Percentiles rank a stretch among this genome's conserved stretches.
These are phyloP conservation scores for Anthracocystis walkeri DNA, from an alignment of 1,284 basidiomycete genomes.

Conservation along the genomic window DNA sequence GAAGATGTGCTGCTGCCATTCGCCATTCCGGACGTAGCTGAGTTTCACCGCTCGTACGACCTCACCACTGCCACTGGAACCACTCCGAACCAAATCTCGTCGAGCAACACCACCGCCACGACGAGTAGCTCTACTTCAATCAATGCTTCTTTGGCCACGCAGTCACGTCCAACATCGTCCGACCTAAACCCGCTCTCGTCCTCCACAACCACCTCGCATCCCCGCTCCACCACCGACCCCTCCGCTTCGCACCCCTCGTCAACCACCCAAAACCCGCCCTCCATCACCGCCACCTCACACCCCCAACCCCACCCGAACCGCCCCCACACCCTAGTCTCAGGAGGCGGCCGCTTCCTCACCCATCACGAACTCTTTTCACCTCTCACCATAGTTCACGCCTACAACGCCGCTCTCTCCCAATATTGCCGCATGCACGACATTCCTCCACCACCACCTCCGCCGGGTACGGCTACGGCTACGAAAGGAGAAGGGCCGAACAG, in stretches of 20 bases:
- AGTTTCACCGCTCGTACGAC: slow-evolving; percentile 15
- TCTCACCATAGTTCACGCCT: slow-evolving; percentile 4
- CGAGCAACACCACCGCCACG: too few species aligned
- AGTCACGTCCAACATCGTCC: too few species aligned
- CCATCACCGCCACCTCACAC: background rate
- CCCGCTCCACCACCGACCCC: too few species aligned
- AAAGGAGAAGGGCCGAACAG: too few species aligned
- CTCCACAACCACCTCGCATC: too few species aligned
- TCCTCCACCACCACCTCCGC: background rate
- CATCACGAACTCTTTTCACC: slow-evolving; percentile 28
- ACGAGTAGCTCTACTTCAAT: too few species aligned
- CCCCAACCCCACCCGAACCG: slow-evolving; percentile 7
- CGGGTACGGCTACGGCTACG: background rate
- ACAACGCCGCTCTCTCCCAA: slow-evolving; percentile 18
- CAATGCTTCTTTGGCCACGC: too few species aligned
- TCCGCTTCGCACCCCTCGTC: too few species aligned
- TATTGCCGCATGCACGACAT: slow-evolving; percentile 19
- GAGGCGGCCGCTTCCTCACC: slow-evolving; percentile 27
- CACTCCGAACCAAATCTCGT: too few species aligned
- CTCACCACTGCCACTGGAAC: background rate
- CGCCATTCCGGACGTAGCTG: slow-evolving; percentile 27
- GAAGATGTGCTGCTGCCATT: slow-evolving; percentile 5
- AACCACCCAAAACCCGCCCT: too few species aligned
- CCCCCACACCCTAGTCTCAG: slow-evolving; percentile 25
- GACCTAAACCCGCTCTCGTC: too few species aligned